These are phyloP conservation scores for Paraglomus occultum DNA, from an alignment of 192 early-diverging fungal species.

Conservation along the genomic window DNA sequence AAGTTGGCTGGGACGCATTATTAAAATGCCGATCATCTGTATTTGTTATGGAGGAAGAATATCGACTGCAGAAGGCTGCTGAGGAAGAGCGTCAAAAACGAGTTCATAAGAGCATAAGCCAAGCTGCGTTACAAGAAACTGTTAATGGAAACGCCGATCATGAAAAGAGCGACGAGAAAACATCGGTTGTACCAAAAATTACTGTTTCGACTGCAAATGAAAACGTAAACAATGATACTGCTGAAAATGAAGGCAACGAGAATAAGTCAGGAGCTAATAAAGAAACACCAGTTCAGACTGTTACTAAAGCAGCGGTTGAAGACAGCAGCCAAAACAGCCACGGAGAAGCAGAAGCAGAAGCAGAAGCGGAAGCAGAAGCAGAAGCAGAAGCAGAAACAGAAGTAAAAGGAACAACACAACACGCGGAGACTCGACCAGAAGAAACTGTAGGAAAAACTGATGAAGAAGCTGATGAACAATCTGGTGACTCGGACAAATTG, in stretches of 20 bases:
- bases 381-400: slow-evolving; percentile 22
- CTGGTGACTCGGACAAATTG: slow-evolving; percentile 30
- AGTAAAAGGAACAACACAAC: too few species aligned
- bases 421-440: slow-evolving; percentile 31
- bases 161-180: slow-evolving; percentile 7
- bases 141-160: slow-evolving; percentile 14
- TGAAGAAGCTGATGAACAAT: slow-evolving; percentile 38
- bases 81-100: slow-evolving; percentile 65
- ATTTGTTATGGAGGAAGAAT: slow-evolving; percentile 99
- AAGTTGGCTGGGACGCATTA: slow-evolving; percentile 96
- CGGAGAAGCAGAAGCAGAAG: slow-evolving; percentile 1
- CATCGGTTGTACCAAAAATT: background rate
- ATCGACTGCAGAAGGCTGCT: slow-evolving; percentile 69
- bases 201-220: slow-evolving; percentile 12
- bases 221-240: slow-evolving; percentile 3
- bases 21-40: slow-evolving; percentile 80
- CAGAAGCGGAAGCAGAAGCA: background rate
- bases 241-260: slow-evolving; percentile 23
- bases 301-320: too few species aligned
- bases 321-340: background rate
- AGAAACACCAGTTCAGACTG: too few species aligned
- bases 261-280: too few species aligned
- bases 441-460: slow-evolving; percentile 34
- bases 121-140: slow-evolving; percentile 32
- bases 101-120: slow-evolving; percentile 20